A percentile compares a stretch with the other conserved stretches of the same genome.
Evolutionary conservation across 2,329 filamentous ascomycete genomes (phyloP).

Genomic region (Colletotrichum godetiae): DNA sequence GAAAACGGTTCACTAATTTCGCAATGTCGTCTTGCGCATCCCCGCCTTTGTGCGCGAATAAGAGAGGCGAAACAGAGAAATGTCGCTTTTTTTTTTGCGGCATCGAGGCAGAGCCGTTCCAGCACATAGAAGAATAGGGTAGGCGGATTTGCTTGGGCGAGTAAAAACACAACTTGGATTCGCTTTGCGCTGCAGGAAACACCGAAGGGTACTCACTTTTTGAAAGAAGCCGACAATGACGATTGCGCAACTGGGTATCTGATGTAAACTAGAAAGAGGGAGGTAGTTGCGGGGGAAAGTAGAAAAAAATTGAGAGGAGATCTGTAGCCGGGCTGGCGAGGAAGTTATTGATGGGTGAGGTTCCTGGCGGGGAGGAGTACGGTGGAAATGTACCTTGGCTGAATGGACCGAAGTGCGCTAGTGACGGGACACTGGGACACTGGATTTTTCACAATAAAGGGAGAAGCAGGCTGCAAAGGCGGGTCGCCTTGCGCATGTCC

Average conservation of each 20-base stretch:
- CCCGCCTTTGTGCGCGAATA: background rate
- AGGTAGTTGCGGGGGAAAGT: conserved; percentile 2
- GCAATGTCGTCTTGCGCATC: background rate
- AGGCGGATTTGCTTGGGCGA: background rate
- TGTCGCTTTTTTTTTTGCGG: background rate
- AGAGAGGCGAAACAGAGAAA: background rate
- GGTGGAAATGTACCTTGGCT: conserved; percentile 33
- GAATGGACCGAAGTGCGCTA: conserved; percentile 26
- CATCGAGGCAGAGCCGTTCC: background rate
- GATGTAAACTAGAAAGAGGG: conserved; percentile 21
- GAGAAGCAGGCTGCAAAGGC: conserved; percentile 34
- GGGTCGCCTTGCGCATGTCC: conserved; percentile 36
- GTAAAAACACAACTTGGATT: background rate
- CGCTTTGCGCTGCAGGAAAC: background rate
- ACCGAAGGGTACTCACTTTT: conserved; percentile 5
- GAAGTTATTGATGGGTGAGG: conserved; percentile 34
- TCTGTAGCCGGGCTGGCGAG: conserved; percentile 20
- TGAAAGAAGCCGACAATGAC: background rate
- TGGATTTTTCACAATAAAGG: conserved; percentile 38
- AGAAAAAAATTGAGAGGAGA: conserved; percentile 10
- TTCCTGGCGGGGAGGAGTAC: conserved; percentile 32
- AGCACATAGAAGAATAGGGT: background rate
- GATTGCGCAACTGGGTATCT: conserved; percentile 33
- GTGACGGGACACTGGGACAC: conserved; percentile 31
- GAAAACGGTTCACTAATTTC: background rate